Conservation (phyloP, 2,329 filamentous ascomycete species). For the Pseudocercospora vitis region DNA sequence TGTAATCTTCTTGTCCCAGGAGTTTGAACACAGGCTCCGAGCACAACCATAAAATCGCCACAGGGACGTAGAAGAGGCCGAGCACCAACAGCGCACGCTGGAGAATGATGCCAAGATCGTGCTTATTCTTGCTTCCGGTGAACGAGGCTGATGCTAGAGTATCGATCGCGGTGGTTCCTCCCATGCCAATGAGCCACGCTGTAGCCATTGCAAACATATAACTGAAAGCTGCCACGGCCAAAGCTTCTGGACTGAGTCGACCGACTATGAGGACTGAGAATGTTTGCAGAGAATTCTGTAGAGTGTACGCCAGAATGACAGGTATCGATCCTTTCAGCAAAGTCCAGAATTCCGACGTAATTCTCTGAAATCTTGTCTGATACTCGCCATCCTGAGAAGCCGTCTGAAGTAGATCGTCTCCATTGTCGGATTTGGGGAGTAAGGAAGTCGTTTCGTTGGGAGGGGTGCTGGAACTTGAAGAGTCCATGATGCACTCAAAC, state of each 20-base stretch:
- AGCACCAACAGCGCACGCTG: slow-evolving; percentile 75
- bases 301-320: slow-evolving; percentile 78
- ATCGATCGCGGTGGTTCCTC: slow-evolving; percentile 82
- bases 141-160: slow-evolving; percentile 81
- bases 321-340: slow-evolving; percentile 70
- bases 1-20: slow-evolving; percentile 75
- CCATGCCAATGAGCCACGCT: slow-evolving; percentile 81
- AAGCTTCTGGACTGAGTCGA: slow-evolving; percentile 72
- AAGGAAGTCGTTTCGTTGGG: slow-evolving; percentile 47
- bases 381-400: slow-evolving; percentile 41
- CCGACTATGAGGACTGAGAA: slow-evolving; percentile 79
- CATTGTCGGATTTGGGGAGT: slow-evolving; percentile 44
- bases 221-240: slow-evolving; percentile 80
- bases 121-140: slow-evolving; percentile 75
- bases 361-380: slow-evolving; percentile 39
- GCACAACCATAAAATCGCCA: slow-evolving; percentile 71
- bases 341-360: slow-evolving; percentile 63
- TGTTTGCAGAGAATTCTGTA: slow-evolving; percentile 84
- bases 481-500: slow-evolving; percentile 32
- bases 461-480: background rate
- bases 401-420: slow-evolving; percentile 37
- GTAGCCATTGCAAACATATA: slow-evolving; percentile 95
- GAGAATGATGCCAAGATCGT: slow-evolving; percentile 74
- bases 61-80: slow-evolving; percentile 68
- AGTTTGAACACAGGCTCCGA: slow-evolving; percentile 72